Evolutionary conservation across 345 rosid genomes (phyloP), one percentile per base, ranked within the genome.

Genomic region (Hibiscus trionum): DNA sequence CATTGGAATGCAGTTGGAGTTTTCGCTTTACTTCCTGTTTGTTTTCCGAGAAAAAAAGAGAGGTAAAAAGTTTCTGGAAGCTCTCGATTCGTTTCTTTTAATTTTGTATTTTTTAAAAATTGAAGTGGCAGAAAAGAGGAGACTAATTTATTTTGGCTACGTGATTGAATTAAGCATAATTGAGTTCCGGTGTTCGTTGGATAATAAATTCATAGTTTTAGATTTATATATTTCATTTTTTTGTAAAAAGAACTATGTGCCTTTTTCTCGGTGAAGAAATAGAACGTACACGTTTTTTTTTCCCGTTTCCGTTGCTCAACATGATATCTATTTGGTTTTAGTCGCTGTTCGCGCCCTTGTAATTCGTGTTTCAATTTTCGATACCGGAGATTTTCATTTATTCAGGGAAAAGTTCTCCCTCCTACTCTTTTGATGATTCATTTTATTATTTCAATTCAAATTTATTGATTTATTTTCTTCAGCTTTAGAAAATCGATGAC

Each of bases 1-100:
- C 71, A 29, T 50, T 50, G 60, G 71, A 68, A 50, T 29, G 59
- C 27, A 50, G 71, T 68, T 29, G 71, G 46, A 68, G 44, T 68
- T 68, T 46, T 67, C 39, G 39, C 47, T 17, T 26, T 26, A 66
- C 5, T 39, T 61, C 11, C 46, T 44, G 69, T 65, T 66, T 66
- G 70, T 66, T 66, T 66, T 27, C 37, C 35, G 37, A 66, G 21
- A 66, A 46, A 12, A 65, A n/a, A 55, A 44, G 7, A 46, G 70
- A 65, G 69, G 33, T 17, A 42, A 21, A 39, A 39, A 1, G 16
- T 65, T 21, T 26, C 19, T 3, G 56, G 46, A 24, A 46, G 35
- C 50, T 65, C 16, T 44, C 3, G 8, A 19, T 26, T 56, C 0
- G 11, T 46, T 46, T 26, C 16, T 1, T 24, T 27, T 14, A 14